phyloP scores from a whole-genome alignment of 2,329 filamentous ascomycete species.

The Cladosporium austrohemisphaericum region DNA sequence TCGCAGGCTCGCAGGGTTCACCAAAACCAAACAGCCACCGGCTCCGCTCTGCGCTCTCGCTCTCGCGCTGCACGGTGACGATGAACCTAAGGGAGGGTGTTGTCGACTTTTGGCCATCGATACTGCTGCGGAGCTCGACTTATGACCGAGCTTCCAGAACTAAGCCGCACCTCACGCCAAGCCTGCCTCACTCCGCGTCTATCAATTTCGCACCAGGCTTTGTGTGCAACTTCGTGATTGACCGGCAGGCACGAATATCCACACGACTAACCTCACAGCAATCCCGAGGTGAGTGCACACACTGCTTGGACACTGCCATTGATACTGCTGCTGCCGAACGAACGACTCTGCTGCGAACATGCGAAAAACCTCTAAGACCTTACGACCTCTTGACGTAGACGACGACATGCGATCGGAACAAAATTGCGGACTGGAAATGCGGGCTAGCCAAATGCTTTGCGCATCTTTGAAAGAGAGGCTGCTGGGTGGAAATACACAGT shows the following conservation, averaged over 20 bases:
- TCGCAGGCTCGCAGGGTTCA: too few species aligned
- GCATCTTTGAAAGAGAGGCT: not conserved
- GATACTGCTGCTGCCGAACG: constrained; percentile 4
- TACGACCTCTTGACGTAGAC: too few species aligned
- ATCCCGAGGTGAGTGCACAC: constrained; percentile 14
- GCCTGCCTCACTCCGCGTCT: too few species aligned
- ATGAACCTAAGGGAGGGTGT: not conserved
- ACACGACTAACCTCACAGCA: constrained; percentile 14
- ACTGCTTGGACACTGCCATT: not conserved
- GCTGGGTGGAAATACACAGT: not conserved
- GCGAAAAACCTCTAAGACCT: constrained; percentile 1
- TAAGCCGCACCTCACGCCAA: too few species aligned
- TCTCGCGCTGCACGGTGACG: not conserved
- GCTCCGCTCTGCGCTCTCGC: not conserved
- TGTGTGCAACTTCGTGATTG: constrained; percentile 6
- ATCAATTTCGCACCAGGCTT: not conserved
- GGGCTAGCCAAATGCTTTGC: not conserved
- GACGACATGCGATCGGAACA: constrained; percentile 7
- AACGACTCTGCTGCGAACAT: constrained; percentile 2
- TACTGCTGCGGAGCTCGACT: too few species aligned
- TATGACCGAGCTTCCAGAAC: too few species aligned
- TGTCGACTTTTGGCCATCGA: too few species aligned
- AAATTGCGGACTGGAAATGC: not conserved
- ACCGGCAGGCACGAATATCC: constrained; percentile 14
- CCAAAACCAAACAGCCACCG: not conserved